A percentile compares a stretch with the other conserved stretches of the same genome.
Evolutionary conservation across 768 basidiomycete species (phyloP).

Genomic region (Nidularia sp.): DNA sequence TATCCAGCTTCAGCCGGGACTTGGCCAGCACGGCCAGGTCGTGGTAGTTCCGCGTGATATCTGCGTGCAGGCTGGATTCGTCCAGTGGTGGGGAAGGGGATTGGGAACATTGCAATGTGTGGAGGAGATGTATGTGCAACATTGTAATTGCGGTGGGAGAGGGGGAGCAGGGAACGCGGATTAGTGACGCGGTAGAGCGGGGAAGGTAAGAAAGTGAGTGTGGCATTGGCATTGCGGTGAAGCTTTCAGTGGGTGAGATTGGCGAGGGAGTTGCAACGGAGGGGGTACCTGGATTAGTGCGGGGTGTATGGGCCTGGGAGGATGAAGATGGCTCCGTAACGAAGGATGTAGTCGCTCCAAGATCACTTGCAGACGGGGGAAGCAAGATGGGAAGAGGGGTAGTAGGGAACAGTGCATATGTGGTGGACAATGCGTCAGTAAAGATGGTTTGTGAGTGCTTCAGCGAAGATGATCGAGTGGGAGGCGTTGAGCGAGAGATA

Average conservation of each 20-base stretch:
- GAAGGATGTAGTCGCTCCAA: constrained; percentile 28
- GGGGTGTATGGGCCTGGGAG: constrained; percentile 1
- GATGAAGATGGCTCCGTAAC: constrained; percentile 23
- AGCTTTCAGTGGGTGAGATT: constrained; percentile 4
- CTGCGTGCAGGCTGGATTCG: constrained; percentile 32
- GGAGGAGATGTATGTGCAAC: constrained; percentile 62
- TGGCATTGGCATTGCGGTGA: constrained; percentile 8
- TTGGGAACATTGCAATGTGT: constrained; percentile 37
- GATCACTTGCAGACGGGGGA: constrained; percentile 24
- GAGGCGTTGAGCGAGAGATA: constrained; percentile 6
- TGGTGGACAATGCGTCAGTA: constrained; percentile 43
- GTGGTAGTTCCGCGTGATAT: constrained; percentile 66
- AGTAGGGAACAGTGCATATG: constrained; percentile 45
- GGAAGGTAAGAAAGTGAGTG: constrained; percentile 48
- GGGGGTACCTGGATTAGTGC: not conserved
- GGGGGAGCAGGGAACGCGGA: constrained; percentile 46
- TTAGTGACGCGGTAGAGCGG: constrained; percentile 50
- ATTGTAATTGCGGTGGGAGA: constrained; percentile 41
- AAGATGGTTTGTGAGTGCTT: constrained; percentile 9
- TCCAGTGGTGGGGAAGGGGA: constrained; percentile 14
- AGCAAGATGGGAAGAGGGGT: constrained; percentile 36
- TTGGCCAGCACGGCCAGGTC: constrained; percentile 63
- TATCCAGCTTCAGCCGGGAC: constrained; percentile 42
- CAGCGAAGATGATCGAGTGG: constrained; percentile 11
- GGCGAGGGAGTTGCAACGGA: constrained; percentile 10